phyloP scores from a whole-genome alignment of 1,284 basidiomycete genomes.

The Ceratobasidium sp. region DNA sequence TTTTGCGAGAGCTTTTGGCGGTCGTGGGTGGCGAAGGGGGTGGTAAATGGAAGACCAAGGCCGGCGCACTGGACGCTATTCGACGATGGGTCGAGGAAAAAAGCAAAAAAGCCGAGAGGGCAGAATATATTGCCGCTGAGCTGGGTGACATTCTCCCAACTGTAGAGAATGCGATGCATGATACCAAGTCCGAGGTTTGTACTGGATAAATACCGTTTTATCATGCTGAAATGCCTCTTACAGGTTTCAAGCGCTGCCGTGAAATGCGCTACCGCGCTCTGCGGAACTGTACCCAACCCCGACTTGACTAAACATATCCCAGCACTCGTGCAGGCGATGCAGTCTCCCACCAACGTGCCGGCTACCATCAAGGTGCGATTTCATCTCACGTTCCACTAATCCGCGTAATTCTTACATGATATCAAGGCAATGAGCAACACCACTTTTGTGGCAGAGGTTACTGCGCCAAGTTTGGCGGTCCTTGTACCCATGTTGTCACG shows the following conservation, averaged over 20 bases:
- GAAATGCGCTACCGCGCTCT: slow-evolving; percentile 93
- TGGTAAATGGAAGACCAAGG: slow-evolving; percentile 95
- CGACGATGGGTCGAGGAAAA: slow-evolving; percentile 70
- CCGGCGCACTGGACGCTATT: slow-evolving; percentile 89
- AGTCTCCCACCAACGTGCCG: slow-evolving; percentile 80
- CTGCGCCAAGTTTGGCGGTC: slow-evolving; percentile 93
- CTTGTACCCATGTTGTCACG: slow-evolving; percentile 92
- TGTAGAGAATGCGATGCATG: slow-evolving; percentile 93
- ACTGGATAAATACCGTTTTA: slow-evolving; percentile 20
- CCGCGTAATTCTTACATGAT: neutral
- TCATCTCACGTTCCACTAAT: slow-evolving; percentile 35
- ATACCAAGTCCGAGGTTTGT: slow-evolving; percentile 91
- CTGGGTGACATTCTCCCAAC: slow-evolving; percentile 85
- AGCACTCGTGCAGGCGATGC: slow-evolving; percentile 94
- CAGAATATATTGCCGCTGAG: slow-evolving; percentile 85
- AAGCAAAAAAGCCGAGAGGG: slow-evolving; percentile 75
- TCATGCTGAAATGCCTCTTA: slow-evolving; percentile 6
- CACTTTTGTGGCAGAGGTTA: slow-evolving; percentile 98
- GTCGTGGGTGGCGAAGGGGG: slow-evolving; percentile 38
- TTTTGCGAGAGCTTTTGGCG: slow-evolving; percentile 79
- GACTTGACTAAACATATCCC: slow-evolving; percentile 92
- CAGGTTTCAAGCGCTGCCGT: slow-evolving; percentile 87
- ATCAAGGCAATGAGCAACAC: slow-evolving; percentile 58
- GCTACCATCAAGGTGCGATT: slow-evolving; percentile 92
- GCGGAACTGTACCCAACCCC: slow-evolving; percentile 91